These are phyloP conservation scores for Russula sp. DNA, from an alignment of 768 basidiomycete genomes.

Conservation along the genomic window DNA sequence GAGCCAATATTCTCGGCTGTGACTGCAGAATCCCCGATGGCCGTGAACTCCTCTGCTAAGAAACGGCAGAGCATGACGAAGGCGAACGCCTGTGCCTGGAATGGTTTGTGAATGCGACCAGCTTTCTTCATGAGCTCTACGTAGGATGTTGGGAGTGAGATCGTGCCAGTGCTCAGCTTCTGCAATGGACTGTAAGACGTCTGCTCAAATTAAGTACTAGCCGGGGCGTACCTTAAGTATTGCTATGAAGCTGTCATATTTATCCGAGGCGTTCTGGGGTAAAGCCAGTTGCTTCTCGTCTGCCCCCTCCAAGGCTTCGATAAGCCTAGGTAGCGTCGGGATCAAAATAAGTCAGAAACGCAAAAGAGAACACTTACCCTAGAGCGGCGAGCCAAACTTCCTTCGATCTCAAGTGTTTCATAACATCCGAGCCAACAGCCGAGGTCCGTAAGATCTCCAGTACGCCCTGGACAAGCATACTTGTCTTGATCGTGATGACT, in stretches of 20 bases:
- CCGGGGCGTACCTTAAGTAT: conserved; percentile 2
- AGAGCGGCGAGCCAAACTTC: conserved; percentile 9
- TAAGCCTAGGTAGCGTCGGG: conserved; percentile 3
- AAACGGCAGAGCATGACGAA: conserved; percentile 17
- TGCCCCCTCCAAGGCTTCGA: neutral
- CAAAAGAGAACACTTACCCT: neutral
- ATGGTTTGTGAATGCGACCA: conserved; percentile 14
- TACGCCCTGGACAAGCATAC: conserved; percentile 16
- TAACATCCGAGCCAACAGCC: neutral
- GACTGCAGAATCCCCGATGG: neutral
- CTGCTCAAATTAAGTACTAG: neutral
- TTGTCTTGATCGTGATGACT: conserved; percentile 11
- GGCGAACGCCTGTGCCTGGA: conserved; percentile 19
- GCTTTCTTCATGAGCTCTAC: conserved; percentile 15
- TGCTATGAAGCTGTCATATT: conserved; percentile 6
- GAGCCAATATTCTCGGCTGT: conserved; percentile 1
- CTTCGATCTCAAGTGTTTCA: conserved; percentile 14
- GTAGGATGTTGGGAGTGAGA: conserved; percentile 1
- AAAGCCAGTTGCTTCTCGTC: neutral
- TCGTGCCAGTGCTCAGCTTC: neutral
- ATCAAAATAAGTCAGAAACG: neutral
- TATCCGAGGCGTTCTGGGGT: neutral
- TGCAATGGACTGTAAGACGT: neutral
- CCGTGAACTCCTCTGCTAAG: conserved; percentile 11
- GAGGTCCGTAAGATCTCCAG: conserved; percentile 1